Evolutionary conservation across 129 eudicot species (phyloP).

Genomic region (Pseudognaphalium luteoalbum): DNA sequence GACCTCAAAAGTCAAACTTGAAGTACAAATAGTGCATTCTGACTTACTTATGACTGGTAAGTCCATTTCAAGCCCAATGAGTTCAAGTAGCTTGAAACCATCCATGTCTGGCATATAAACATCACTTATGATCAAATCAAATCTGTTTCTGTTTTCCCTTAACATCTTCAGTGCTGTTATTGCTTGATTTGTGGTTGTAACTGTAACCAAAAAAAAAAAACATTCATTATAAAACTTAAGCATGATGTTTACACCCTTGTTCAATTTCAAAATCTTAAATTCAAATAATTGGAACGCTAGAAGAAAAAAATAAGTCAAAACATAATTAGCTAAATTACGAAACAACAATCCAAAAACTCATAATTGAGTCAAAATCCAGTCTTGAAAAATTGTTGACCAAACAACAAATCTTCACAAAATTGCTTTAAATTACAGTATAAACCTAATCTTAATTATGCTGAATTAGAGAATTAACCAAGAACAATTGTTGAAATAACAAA

Average conservation of each 20-base stretch:
- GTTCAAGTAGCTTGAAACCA: conserved; percentile 91
- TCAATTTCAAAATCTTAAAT: conserved; percentile 2
- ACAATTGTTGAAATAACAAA: conserved; percentile 16
- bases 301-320: neutral
- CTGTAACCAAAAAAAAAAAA: conserved; percentile 33
- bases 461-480: conserved; percentile 1
- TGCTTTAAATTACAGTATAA: conserved; percentile 10
- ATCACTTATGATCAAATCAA: conserved; percentile 77
- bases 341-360: neutral
- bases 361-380: conserved; percentile 22
- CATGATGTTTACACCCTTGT: neutral
- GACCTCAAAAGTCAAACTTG: conserved; percentile 15
- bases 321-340: conserved; percentile 2
- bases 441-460: conserved; percentile 3
- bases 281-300: conserved; percentile 21
- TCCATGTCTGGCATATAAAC: conserved; percentile 97
- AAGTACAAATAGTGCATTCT: neutral
- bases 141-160: conserved; percentile 67
- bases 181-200: conserved; percentile 66
- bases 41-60: conserved; percentile 82
- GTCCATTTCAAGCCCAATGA: conserved; percentile 90
- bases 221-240: conserved; percentile 13
- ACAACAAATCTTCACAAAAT: conserved; percentile 19
- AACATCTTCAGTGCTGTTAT: conserved; percentile 66
- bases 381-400: conserved; percentile 15